Percentiles rank a stretch among this genome's conserved stretches.
Conservation (phyloP, 805 yeast genomes). For the Metschnikowia lunata region DNA sequence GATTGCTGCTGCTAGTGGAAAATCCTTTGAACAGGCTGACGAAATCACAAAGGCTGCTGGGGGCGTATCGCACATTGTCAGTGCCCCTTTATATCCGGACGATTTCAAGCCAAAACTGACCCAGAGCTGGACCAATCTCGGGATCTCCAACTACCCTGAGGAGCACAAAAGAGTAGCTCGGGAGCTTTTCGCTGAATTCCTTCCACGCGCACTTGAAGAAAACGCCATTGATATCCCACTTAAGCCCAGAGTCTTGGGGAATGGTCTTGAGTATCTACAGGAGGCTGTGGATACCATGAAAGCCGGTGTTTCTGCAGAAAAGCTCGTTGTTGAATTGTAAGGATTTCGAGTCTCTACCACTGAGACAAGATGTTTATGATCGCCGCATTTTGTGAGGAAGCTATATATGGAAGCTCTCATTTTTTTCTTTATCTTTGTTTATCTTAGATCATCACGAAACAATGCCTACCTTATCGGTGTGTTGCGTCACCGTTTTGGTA, state of each 20-base stretch:
- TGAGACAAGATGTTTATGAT: too few species aligned
- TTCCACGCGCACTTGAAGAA: slow-evolving; percentile 5
- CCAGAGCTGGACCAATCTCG: slow-evolving; percentile 5
- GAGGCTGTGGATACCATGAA: slow-evolving; percentile 4
- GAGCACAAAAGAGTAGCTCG: slow-evolving; percentile 1
- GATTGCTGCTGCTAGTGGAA: slow-evolving; percentile 10
- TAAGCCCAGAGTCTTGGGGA: slow-evolving; percentile 6
- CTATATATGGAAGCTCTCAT: too few species aligned
- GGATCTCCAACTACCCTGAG: slow-evolving; percentile 2
- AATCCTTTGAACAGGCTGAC: slow-evolving; percentile 7
- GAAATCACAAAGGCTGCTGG: slow-evolving; percentile 1
- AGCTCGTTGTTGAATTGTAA: slow-evolving; percentile 9
- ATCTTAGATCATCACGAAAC: too few species aligned
- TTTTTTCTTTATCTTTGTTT: too few species aligned
- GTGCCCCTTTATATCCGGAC: slow-evolving; percentile 8
- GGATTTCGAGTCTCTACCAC: not conserved
- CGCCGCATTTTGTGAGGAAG: too few species aligned
- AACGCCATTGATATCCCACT: not conserved
- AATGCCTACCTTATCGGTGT: too few species aligned
- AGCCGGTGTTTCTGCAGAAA: slow-evolving; percentile 8
- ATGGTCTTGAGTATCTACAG: slow-evolving; percentile 4
- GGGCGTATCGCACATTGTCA: slow-evolving; percentile 1
- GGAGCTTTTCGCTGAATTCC: not conserved
- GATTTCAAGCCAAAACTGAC: slow-evolving; percentile 5
- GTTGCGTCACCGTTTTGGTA: too few species aligned